Evolutionary conservation across 179 eudicot genomes (phyloP).

Genomic region (Beta corolliflora): DNA sequence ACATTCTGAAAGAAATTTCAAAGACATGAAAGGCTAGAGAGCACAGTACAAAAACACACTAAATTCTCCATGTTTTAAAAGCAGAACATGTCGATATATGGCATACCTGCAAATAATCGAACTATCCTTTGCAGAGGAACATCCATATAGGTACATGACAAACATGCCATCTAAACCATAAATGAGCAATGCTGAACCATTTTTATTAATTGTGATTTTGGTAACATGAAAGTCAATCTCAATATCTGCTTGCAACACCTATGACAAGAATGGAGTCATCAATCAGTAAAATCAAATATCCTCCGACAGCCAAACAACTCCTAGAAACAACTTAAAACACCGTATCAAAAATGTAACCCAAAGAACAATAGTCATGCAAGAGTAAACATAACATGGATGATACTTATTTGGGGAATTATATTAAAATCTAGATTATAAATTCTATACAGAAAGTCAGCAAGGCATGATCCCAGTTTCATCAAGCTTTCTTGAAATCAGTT

Average conservation of each 20-base stretch:
- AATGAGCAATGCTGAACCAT: slow-evolving; percentile 81
- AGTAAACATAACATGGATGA: neutral
- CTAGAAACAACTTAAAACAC: neutral
- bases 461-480: neutral
- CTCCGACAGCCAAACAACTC: neutral
- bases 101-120: slow-evolving; percentile 78
- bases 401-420: neutral
- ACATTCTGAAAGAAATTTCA: neutral
- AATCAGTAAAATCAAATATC: slow-evolving; percentile 15
- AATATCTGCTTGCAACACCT: slow-evolving; percentile 75
- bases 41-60: neutral
- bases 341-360: neutral
- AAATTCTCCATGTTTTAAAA: neutral
- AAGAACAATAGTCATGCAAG: neutral
- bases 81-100: neutral
- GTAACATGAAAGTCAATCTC: slow-evolving; percentile 56
- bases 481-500: too few species aligned
- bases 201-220: slow-evolving; percentile 69
- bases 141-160: slow-evolving; percentile 76
- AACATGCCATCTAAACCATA: slow-evolving; percentile 61
- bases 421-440: neutral
- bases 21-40: neutral
- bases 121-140: slow-evolving; percentile 50
- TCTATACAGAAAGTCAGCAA: neutral
- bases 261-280: slow-evolving; percentile 23